A percentile compares a stretch with the other conserved stretches of the same genome.
These are phyloP conservation scores for Plicaturopsis crispa DNA, from an alignment of 768 basidiomycete species.

Conservation along the genomic window DNA sequence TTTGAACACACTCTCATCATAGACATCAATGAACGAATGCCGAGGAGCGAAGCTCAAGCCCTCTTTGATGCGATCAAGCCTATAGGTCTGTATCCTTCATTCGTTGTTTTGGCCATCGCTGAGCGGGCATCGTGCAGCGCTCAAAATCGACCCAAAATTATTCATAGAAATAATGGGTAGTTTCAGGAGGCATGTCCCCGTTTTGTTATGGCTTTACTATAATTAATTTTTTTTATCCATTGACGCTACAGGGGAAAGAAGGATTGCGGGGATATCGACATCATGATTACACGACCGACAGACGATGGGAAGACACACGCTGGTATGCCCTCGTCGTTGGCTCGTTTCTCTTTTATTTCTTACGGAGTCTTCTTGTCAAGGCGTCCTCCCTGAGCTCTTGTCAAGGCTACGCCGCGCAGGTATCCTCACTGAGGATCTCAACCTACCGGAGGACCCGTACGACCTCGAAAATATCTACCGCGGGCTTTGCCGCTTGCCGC, in stretches of 20 bases:
- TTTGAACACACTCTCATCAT: slow-evolving; percentile 4
- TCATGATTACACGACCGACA: slow-evolving; percentile 72
- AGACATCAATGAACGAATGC: slow-evolving; percentile 86
- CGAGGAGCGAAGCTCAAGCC: slow-evolving; percentile 66
- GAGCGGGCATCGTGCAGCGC: slow-evolving; percentile 35
- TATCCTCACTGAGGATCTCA: slow-evolving; percentile 78
- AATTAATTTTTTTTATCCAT: not conserved
- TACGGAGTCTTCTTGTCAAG: slow-evolving; percentile 23
- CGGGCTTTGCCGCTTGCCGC: slow-evolving; percentile 63
- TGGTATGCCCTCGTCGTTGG: slow-evolving; percentile 34
- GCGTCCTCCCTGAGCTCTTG: slow-evolving; percentile 55
- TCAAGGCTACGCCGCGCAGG: slow-evolving; percentile 42
- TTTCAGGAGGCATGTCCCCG: slow-evolving; percentile 53
- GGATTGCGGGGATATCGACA: slow-evolving; percentile 88
- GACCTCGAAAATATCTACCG: slow-evolving; percentile 75
- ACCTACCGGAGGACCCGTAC: slow-evolving; percentile 56
- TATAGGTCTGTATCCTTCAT: slow-evolving; percentile 39
- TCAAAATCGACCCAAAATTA: slow-evolving; percentile 60
- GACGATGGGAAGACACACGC: slow-evolving; percentile 69
- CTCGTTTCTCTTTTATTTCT: slow-evolving; percentile 3
- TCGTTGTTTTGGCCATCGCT: not conserved
- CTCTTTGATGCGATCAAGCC: slow-evolving; percentile 70
- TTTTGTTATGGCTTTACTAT: no score
- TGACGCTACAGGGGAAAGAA: slow-evolving; percentile 52
- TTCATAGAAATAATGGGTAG: slow-evolving; percentile 89